These are phyloP conservation scores for Madurella fahalii DNA, from an alignment of 2,329 filamentous ascomycete genomes.

Conservation along the genomic window DNA sequence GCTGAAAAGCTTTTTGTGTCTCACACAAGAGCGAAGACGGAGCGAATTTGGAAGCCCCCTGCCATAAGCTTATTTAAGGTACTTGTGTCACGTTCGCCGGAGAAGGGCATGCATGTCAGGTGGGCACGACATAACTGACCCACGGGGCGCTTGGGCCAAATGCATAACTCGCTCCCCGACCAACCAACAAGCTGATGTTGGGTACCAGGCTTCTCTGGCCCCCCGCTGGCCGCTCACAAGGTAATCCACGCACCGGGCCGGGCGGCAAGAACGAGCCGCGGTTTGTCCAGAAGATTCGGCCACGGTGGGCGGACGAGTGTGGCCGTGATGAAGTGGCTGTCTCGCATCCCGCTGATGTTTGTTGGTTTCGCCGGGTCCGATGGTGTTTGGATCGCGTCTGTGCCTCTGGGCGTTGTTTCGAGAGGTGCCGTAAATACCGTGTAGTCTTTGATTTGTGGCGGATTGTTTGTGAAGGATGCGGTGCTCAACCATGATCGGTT, in stretches of 20 bases:
- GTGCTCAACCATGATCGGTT: slow-evolving; percentile 1
- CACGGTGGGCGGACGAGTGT: no score
- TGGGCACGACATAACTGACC: no score
- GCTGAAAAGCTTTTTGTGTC: no score
- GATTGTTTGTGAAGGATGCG: not conserved
- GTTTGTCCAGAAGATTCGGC: not conserved
- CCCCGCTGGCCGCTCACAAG: no score
- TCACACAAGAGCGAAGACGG: no score
- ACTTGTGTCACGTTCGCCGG: no score
- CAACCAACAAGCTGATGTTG: not conserved
- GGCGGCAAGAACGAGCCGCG: slow-evolving; percentile 1
- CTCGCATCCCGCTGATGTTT: not conserved
- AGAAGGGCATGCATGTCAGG: no score
- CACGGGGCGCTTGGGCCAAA: not conserved
- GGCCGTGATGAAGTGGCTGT: not conserved
- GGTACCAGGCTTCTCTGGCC: no score
- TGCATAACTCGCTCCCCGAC: not conserved
- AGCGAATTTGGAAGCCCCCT: no score
- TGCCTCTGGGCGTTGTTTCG: slow-evolving; percentile 11
- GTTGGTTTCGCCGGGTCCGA: slow-evolving; percentile 8
- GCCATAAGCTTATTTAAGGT: no score
- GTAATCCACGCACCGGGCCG: not conserved
- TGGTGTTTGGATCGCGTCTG: slow-evolving; percentile 3
- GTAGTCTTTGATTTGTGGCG: not conserved
- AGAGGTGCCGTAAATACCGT: slow-evolving; percentile 6